Evolutionary conservation across 2,329 filamentous ascomycete species (phyloP).

Genomic region (Pseudocercospora musae): DNA sequence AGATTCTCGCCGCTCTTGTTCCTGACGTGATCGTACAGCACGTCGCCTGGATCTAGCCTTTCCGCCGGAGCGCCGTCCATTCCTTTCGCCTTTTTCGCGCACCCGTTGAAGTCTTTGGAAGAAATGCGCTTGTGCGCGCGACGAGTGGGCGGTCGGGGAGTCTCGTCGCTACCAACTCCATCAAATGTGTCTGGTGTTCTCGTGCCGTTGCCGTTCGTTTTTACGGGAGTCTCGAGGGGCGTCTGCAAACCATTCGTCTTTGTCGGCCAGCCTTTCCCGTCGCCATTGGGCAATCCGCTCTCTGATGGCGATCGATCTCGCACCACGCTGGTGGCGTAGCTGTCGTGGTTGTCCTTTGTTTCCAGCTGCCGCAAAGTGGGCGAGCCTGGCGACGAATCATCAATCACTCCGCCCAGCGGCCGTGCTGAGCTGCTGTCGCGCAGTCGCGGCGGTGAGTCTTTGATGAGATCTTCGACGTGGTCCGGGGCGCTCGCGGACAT

Average conservation of each 20-base stretch:
- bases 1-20: conserved; percentile 46
- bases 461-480: conserved; percentile 28
- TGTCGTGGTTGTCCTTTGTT: conserved; percentile 21
- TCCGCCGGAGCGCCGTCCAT: conserved; percentile 14
- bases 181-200: conserved; percentile 27
- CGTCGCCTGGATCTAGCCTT: conserved; percentile 21
- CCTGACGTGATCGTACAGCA: conserved; percentile 45
- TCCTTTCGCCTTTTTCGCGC: conserved; percentile 17
- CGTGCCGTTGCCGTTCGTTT: conserved; percentile 10
- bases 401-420: conserved; percentile 35
- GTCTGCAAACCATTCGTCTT: conserved; percentile 6
- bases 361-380: conserved; percentile 32
- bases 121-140: conserved; percentile 10
- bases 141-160: conserved; percentile 29
- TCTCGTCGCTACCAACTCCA: conserved; percentile 30
- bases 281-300: conserved; percentile 20
- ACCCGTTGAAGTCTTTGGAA: conserved; percentile 18
- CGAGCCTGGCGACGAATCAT: conserved; percentile 34
- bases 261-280: conserved; percentile 20
- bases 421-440: conserved; percentile 33
- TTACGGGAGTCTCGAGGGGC: conserved; percentile 1
- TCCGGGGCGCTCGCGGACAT: neutral
- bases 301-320: conserved; percentile 21
- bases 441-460: conserved; percentile 34
- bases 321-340: conserved; percentile 25